Conservation (phyloP, 75 land plant species). For the Cupressus sempervirens region DNA sequence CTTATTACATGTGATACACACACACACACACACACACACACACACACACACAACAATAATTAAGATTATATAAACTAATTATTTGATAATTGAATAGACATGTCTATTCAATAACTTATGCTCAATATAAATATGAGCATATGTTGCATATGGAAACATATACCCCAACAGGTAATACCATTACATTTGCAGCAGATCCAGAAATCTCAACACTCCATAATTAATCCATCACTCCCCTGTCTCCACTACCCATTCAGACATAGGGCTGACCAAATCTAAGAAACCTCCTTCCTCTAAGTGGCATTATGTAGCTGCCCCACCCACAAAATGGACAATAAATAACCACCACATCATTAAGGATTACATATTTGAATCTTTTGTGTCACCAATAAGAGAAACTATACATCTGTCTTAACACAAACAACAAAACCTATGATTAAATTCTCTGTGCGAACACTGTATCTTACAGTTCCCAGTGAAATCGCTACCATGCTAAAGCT, state of each 20-base stretch:
- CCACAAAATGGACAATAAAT: neutral
- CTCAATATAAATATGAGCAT: too few species aligned
- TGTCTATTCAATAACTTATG: too few species aligned
- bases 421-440: neutral
- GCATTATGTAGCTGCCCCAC: neutral
- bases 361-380: neutral
- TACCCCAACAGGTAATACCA: too few species aligned
- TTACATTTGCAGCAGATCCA: too few species aligned
- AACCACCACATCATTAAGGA: neutral
- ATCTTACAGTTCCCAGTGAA: neutral
- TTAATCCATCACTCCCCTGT: too few species aligned
- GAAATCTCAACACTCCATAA: too few species aligned
- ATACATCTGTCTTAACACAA: neutral
- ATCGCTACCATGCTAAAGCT: neutral
- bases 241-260: neutral
- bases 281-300: neutral
- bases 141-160: too few species aligned
- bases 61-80: too few species aligned
- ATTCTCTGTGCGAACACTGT: neutral
- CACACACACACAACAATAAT: too few species aligned
- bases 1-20: too few species aligned
- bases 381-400: neutral
- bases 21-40: too few species aligned
- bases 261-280: neutral
- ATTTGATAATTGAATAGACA: too few species aligned